phyloP scores from a whole-genome alignment of 352 stramenopile species.

The Pythium insidiosum region DNA sequence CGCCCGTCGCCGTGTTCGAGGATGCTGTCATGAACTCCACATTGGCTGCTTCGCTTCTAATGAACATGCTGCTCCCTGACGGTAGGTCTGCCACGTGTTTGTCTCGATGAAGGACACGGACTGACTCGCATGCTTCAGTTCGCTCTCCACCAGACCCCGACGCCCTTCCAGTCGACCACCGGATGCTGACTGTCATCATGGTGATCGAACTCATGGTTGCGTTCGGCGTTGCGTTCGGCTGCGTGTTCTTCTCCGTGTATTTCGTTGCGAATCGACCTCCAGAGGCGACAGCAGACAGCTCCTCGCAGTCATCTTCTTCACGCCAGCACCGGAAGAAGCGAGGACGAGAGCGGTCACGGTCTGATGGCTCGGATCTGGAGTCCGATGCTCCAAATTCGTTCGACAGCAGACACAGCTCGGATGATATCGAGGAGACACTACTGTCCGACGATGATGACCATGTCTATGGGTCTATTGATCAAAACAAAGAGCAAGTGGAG shows the following conservation, averaged over 20 bases:
- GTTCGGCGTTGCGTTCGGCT: slow-evolving; percentile 71
- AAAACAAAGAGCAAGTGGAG: slow-evolving; percentile 10
- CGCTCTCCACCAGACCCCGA: slow-evolving; percentile 63
- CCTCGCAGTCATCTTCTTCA: not conserved
- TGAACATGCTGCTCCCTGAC: slow-evolving; percentile 72
- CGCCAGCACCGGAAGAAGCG: too few species aligned
- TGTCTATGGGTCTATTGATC: slow-evolving; percentile 54
- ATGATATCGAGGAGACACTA: slow-evolving; percentile 68
- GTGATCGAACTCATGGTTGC: slow-evolving; percentile 79
- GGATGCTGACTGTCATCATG: slow-evolving; percentile 82
- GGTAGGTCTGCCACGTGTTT: too few species aligned
- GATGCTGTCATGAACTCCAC: slow-evolving; percentile 51
- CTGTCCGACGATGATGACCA: slow-evolving; percentile 59
- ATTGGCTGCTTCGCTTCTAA: slow-evolving; percentile 41
- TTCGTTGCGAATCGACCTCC: slow-evolving; percentile 76
- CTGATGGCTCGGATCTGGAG: not conserved
- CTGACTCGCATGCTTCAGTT: too few species aligned
- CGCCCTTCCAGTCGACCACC: slow-evolving; percentile 69
- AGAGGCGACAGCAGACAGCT: not conserved
- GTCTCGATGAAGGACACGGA: too few species aligned
- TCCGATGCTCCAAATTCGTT: not conserved
- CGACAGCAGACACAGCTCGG: slow-evolving; percentile 2
- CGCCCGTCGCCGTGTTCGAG: slow-evolving; percentile 27
- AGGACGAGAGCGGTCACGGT: not conserved
- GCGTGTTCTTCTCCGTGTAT: slow-evolving; percentile 83